A percentile compares a stretch with the other conserved stretches of the same genome.
Evolutionary conservation across 2,329 filamentous ascomycete species (phyloP).

Genomic region (Fusarium xylarioides): DNA sequence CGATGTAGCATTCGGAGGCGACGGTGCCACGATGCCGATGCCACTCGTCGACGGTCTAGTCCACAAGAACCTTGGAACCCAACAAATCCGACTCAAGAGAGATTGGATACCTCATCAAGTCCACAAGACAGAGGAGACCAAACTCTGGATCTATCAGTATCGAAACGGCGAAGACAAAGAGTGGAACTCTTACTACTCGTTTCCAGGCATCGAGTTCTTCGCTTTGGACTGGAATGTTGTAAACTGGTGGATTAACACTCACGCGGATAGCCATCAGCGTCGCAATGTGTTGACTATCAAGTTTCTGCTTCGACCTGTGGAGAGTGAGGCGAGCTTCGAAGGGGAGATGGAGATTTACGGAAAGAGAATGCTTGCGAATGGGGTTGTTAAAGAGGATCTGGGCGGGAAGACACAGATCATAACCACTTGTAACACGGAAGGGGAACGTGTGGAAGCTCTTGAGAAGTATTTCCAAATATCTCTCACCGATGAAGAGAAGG

Average conservation of each 20-base stretch:
- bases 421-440: constrained; percentile 53
- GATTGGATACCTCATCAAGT: constrained; percentile 58
- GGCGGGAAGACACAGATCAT: constrained; percentile 23
- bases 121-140: constrained; percentile 47
- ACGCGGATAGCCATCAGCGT: constrained; percentile 62
- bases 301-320: constrained; percentile 58
- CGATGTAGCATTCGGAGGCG: constrained; percentile 74
- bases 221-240: constrained; percentile 64
- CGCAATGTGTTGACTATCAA: constrained; percentile 60
- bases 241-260: constrained; percentile 63
- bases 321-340: constrained; percentile 47
- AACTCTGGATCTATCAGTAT: constrained; percentile 72
- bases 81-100: constrained; percentile 63
- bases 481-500: constrained; percentile 46
- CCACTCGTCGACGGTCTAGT: constrained; percentile 56
- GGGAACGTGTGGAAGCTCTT: constrained; percentile 57
- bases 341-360: constrained; percentile 31
- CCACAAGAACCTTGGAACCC: constrained; percentile 60
- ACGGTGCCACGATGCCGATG: constrained; percentile 66
- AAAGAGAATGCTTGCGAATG: constrained; percentile 40
- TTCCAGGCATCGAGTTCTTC: constrained; percentile 70
- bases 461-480: constrained; percentile 58
- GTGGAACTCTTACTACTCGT: constrained; percentile 73
- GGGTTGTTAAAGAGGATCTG: constrained; percentile 33
- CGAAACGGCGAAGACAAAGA: constrained; percentile 55